Conservation (phyloP, 2,329 filamentous ascomycete species). For the Juglanconis oblonga region DNA sequence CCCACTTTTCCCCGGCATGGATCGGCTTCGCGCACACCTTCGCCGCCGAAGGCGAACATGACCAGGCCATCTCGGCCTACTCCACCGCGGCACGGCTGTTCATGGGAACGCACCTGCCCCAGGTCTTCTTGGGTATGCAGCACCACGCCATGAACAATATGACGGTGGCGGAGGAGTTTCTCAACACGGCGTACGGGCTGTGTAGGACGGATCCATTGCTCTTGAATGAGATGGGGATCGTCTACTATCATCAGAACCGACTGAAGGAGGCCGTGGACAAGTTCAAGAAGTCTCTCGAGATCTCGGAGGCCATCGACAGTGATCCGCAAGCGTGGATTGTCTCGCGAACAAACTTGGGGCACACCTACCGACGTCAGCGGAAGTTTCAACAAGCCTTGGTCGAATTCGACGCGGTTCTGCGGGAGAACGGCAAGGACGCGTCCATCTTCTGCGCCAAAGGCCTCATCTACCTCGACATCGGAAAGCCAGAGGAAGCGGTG, state of each 20-base stretch:
- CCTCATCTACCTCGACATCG: constrained; percentile 76
- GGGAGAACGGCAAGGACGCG: constrained; percentile 76
- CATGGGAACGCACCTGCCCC: constrained; percentile 93
- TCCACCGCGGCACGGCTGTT: constrained; percentile 92
- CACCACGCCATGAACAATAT: constrained; percentile 96
- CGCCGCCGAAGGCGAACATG: constrained; percentile 93
- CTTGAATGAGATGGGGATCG: constrained; percentile 92
- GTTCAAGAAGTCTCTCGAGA: constrained; percentile 73
- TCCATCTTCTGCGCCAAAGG: constrained; percentile 80
- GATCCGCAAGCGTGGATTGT: constrained; percentile 80
- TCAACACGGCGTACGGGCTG: constrained; percentile 81
- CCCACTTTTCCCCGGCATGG: constrained; percentile 96
- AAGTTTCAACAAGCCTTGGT: constrained; percentile 68
- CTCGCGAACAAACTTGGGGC: constrained; percentile 83
- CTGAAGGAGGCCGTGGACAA: constrained; percentile 72
- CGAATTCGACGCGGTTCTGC: constrained; percentile 83
- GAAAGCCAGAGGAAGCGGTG: constrained; percentile 72
- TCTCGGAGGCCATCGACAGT: constrained; percentile 78
- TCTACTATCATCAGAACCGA: constrained; percentile 88
- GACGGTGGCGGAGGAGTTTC: constrained; percentile 87
- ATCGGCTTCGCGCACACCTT: constrained; percentile 99
- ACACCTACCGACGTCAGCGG: constrained; percentile 74
- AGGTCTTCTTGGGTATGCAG: constrained; percentile 97
- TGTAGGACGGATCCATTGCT: constrained; percentile 85
- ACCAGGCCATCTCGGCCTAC: constrained; percentile 97